phyloP scores from a whole-genome alignment of 257 asterid species.

The Salvia hispanica region DNA sequence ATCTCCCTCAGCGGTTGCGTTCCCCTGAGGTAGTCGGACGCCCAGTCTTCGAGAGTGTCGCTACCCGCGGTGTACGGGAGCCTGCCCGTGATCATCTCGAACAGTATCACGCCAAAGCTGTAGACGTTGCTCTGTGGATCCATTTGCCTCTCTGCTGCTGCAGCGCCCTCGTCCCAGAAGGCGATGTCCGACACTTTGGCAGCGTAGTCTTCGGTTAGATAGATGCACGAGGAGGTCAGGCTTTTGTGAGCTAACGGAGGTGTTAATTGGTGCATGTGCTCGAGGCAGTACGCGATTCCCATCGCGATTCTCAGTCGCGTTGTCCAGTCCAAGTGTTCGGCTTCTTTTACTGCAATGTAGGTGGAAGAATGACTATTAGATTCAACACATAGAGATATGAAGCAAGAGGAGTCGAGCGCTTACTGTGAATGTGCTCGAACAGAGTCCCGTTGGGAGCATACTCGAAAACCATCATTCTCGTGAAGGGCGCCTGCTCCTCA shows the following conservation, averaged over 20 bases:
- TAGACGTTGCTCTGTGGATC: conserved; percentile 58
- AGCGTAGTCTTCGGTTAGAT: conserved; percentile 84
- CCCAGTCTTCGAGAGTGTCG: conserved; percentile 64
- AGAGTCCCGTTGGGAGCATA: conserved; percentile 95
- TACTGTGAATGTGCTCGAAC: conserved; percentile 87
- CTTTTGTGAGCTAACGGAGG: conserved; percentile 64
- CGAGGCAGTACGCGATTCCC: conserved; percentile 87
- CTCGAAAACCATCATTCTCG: conserved; percentile 90
- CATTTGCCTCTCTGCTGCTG: conserved; percentile 39
- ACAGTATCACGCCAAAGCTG: conserved; percentile 74
- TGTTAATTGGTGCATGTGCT: conserved; percentile 63
- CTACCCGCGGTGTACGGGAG: conserved; percentile 69
- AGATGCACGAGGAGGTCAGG: conserved; percentile 64
- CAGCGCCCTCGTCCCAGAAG: conserved; percentile 48
- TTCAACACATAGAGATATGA: not conserved
- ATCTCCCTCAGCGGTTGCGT: conserved; percentile 47
- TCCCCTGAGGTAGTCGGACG: conserved; percentile 70
- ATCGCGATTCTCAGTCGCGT: conserved; percentile 71
- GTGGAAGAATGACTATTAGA: not conserved
- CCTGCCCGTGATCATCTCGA: conserved; percentile 76
- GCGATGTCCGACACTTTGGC: conserved; percentile 76
- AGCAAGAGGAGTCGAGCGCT: conserved; percentile 34
- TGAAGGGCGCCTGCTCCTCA: conserved; percentile 76
- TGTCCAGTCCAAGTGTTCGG: conserved; percentile 87
- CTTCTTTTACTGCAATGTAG: conserved; percentile 75